Base-by-base conservation (phyloP, 2,329 filamentous ascomycete species). In the Dissoconium aciculare region DNA sequence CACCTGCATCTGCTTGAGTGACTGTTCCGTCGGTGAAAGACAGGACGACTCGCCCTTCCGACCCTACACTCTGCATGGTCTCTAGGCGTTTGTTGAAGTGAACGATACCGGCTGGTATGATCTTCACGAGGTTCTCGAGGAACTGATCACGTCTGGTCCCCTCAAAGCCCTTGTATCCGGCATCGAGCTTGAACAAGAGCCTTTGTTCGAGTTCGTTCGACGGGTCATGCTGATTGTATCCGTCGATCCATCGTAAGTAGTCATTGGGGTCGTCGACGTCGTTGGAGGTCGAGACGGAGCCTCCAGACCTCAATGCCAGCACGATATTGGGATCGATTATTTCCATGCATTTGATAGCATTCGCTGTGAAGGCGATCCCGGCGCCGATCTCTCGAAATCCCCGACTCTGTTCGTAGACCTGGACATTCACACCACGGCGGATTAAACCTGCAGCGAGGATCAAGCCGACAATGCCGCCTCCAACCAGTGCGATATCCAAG, bases 391-490 rank as follows among this genome's bases (percentile, higher is more conserved):
- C 62, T 17, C 59, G 46, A n/a, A 66, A 43, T 11, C 58, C 47
- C 5, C 38, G 49, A 1, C 59, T 59, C 33, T 64, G 55, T 35
- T 66, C 63, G 30, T 62, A 66, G 1, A 66, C 39, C 0, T 45
- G 54, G 3, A 62, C 53, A 11, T 58, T 43, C 5, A 66, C 28
- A 4, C 56, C 46, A 34, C 60, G 56, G 33, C 60, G 52, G 11
- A 60, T 48, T 15, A 73, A 60, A 4, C 60, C 64, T 23, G 67
- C 59, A 11, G 66, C 64, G 5, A 71, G 60, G 10, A 54, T 54
- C 6, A 73, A 55, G 11, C 70, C 69, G 17, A 62, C 64, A 34
- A 74, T 70, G 17, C 69, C 70, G 13, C 67, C 68, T 31, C 69
- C 70, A 11, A 71, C 54, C 23, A 73, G 64, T 32, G 68, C 66